Percentiles rank a stretch among this genome's conserved stretches.
Evolutionary conservation across 140 eudicot genomes (phyloP).

Genomic region (Cichorium intybus): DNA sequence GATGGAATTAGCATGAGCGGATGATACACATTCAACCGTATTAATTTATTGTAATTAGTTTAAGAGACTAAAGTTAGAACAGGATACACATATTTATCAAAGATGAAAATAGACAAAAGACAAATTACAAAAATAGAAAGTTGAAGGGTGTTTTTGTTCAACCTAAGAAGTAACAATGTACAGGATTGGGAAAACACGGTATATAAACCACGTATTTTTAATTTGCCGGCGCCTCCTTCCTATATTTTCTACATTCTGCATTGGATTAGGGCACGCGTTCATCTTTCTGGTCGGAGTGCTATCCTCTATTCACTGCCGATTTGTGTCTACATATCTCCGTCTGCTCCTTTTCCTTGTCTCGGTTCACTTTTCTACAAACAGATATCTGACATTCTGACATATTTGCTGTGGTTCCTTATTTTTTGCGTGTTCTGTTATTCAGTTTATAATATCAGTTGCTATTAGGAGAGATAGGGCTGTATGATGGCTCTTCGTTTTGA

Average conservation of each 20-base stretch:
- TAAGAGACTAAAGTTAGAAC: not conserved
- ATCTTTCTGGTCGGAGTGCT: conserved; percentile 9
- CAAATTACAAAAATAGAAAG: not conserved
- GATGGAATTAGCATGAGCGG: too few relatives aligned
- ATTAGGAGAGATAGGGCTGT: not conserved
- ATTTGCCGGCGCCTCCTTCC: conserved; percentile 44
- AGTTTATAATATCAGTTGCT: conserved; percentile 1
- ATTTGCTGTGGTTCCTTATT: not conserved
- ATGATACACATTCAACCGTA: too few relatives aligned
- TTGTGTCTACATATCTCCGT: not conserved
- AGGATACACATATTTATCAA: not conserved
- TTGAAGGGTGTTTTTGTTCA: not conserved
- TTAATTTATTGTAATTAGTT: not conserved
- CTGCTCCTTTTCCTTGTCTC: not conserved
- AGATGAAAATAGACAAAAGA: not conserved
- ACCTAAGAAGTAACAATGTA: not conserved
- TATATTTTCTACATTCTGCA: conserved; percentile 11
- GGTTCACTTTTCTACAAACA: not conserved
- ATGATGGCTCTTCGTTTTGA: conserved; percentile 60
- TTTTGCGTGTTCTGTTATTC: conserved; percentile 1
- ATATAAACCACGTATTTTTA: conserved; percentile 31
- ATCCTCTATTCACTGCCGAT: conserved; percentile 16
- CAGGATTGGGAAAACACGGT: not conserved
- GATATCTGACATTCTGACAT: not conserved
- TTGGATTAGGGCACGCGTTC: conserved; percentile 37